Conservation (phyloP, 2,329 filamentous ascomycete species). For the Stylonectria norvegica region DNA sequence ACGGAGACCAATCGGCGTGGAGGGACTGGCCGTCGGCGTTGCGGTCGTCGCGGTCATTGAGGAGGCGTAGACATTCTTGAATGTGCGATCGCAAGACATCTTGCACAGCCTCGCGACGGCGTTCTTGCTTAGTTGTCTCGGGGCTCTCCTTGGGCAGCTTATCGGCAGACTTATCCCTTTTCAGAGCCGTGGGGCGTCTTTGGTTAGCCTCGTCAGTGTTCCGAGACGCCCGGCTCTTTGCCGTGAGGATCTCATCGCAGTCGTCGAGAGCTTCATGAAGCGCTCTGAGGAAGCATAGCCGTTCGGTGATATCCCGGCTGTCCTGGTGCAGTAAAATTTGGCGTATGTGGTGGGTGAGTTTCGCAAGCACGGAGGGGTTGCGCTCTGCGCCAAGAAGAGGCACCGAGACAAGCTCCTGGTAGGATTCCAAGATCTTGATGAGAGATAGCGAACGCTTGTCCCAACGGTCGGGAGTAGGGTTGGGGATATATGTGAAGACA, state of each 20-base stretch:
- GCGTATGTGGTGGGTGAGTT: constrained; percentile 26
- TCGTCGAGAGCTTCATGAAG: constrained; percentile 41
- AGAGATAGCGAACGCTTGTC: constrained; percentile 47
- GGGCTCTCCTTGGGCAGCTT: constrained; percentile 5
- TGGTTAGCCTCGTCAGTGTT: background rate
- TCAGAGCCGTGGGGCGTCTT: background rate
- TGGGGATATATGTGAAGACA: constrained; percentile 53
- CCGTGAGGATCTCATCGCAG: constrained; percentile 43
- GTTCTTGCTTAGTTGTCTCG: constrained; percentile 18
- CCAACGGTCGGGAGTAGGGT: constrained; percentile 55
- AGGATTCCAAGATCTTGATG: constrained; percentile 40
- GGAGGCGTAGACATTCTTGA: constrained; percentile 45
- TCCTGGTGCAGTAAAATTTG: constrained; percentile 22
- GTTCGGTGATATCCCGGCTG: constrained; percentile 20
- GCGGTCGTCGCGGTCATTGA: constrained; percentile 40
- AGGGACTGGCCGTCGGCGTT: constrained; percentile 22
- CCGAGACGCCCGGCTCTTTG: constrained; percentile 13
- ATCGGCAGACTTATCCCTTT: background rate
- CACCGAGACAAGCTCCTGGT: constrained; percentile 27
- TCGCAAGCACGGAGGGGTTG: constrained; percentile 22
- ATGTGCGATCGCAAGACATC: constrained; percentile 49
- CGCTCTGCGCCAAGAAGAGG: constrained; percentile 14
- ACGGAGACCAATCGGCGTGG: constrained; percentile 16
- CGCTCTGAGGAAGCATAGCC: constrained; percentile 35
- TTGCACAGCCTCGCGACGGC: constrained; percentile 37